Percentiles rank a stretch among this genome's conserved stretches.
Conservation (phyloP, 2,329 filamentous ascomycete genomes). For the Calonectria pseudoturangicola region DNA sequence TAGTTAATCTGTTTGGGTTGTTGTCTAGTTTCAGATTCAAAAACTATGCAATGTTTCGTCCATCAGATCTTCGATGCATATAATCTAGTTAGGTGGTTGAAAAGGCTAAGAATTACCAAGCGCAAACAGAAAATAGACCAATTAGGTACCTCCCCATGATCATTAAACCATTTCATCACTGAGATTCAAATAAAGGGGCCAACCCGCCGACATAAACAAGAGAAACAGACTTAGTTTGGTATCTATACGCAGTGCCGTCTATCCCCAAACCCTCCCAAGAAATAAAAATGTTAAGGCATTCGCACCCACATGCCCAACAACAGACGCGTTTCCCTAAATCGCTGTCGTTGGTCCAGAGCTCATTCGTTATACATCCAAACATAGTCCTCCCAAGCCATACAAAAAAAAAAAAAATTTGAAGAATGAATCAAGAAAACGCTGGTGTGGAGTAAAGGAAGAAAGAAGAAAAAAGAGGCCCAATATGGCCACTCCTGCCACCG, state of each 20-base stretch:
- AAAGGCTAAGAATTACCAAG: slow-evolving; percentile 5
- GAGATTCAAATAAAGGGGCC: background rate
- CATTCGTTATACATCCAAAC: slow-evolving; percentile 39
- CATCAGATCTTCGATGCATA: slow-evolving; percentile 17
- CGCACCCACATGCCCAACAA: slow-evolving; percentile 38
- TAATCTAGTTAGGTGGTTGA: slow-evolving; percentile 13
- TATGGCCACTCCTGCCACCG: slow-evolving; percentile 28
- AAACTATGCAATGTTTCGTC: background rate
- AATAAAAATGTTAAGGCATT: slow-evolving; percentile 35
- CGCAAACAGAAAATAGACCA: background rate
- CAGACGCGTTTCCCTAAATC: slow-evolving; percentile 41
- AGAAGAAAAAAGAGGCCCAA: slow-evolving; percentile 1
- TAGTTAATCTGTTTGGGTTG: background rate
- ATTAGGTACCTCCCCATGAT: background rate
- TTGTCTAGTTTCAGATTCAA: background rate
- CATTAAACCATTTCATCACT: background rate
- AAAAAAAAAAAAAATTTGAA: slow-evolving; percentile 35
- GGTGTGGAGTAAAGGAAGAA: slow-evolving; percentile 38
- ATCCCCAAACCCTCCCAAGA: slow-evolving; percentile 49
- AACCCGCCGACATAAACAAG: slow-evolving; percentile 20
- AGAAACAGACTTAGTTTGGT: slow-evolving; percentile 52
- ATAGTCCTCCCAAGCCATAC: slow-evolving; percentile 14
- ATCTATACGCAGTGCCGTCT: slow-evolving; percentile 56
- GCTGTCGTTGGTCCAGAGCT: slow-evolving; percentile 43
- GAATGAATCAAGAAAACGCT: slow-evolving; percentile 34